A percentile compares a stretch with the other conserved stretches of the same genome.
Conservation (phyloP, 2,329 filamentous ascomycete genomes). For the Aphanoascus verrucosus region DNA sequence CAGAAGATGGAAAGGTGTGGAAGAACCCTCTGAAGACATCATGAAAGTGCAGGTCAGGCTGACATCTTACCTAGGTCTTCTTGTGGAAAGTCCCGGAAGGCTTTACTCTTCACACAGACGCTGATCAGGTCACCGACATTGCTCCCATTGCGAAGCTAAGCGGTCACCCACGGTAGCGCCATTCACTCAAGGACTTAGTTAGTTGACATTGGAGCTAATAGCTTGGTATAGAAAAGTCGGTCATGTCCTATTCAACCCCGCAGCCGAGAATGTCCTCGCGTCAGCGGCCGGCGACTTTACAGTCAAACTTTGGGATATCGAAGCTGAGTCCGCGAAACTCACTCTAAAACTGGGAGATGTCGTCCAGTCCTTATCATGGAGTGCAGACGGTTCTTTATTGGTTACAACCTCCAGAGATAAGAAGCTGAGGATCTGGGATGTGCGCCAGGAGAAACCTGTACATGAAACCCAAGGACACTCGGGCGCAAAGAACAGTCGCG, state of each 20-base stretch:
- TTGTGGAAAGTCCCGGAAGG: slow-evolving; percentile 87
- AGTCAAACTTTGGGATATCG: slow-evolving; percentile 91
- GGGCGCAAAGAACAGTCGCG: slow-evolving; percentile 93
- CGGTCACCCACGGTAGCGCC: slow-evolving; percentile 68
- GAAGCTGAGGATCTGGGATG: slow-evolving; percentile 96
- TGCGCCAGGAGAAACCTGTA: slow-evolving; percentile 76
- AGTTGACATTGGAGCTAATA: neutral
- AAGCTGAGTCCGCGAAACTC: slow-evolving; percentile 61
- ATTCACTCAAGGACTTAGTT: neutral
- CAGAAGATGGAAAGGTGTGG: slow-evolving; percentile 77
- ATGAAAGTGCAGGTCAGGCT: slow-evolving; percentile 9
- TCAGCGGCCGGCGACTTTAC: slow-evolving; percentile 91
- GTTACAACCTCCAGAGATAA: slow-evolving; percentile 95
- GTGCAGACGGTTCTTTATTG: slow-evolving; percentile 71
- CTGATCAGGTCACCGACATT: slow-evolving; percentile 73
- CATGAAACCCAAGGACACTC: slow-evolving; percentile 77
- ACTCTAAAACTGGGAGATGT: slow-evolving; percentile 81
- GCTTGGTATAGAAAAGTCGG: slow-evolving; percentile 67
- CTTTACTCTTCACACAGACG: slow-evolving; percentile 68
- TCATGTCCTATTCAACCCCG: slow-evolving; percentile 94
- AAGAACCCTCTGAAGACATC: neutral
- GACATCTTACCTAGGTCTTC: slow-evolving; percentile 48
- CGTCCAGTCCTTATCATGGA: slow-evolving; percentile 93
- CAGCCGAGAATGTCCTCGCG: slow-evolving; percentile 88
- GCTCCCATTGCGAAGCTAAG: slow-evolving; percentile 68